Conservation (phyloP, 345 rosid genomes). For the Populus ilicifolia region DNA sequence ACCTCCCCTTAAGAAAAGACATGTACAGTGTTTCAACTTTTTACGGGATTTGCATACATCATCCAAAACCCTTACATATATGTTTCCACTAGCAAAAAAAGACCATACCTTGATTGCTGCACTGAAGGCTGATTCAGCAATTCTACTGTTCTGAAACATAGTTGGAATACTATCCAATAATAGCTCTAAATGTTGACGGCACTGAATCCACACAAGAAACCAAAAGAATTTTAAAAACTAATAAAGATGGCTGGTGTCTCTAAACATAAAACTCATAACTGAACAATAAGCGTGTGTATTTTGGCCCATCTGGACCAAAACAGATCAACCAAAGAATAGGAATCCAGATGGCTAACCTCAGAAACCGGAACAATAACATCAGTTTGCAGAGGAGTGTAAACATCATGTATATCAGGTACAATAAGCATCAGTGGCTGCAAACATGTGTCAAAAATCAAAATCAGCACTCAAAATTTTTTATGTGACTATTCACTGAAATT, state of each 20-base stretch:
- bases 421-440: conserved; percentile 97
- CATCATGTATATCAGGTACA: conserved; percentile 96
- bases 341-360: conserved; percentile 54
- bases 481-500: not conserved
- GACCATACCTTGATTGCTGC: conserved; percentile 83
- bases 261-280: not conserved
- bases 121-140: conserved; percentile 95
- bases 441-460: conserved; percentile 10
- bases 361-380: conserved; percentile 89
- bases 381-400: conserved; percentile 86
- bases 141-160: conserved; percentile 80
- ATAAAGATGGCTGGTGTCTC: not conserved
- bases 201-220: conserved; percentile 42
- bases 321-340: not conserved
- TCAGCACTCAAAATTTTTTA: not conserved
- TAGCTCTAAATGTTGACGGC: conserved; percentile 90
- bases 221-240: not conserved
- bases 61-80: not conserved
- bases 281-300: not conserved
- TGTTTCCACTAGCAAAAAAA: not conserved
- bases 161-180: conserved; percentile 91
- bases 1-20: not conserved
- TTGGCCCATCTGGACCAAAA: not conserved
- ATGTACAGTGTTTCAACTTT: not conserved
- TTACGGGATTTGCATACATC: not conserved